Evolutionary conservation across 164 flowering plant genomes (phyloP), one percentile per base, ranked within the genome.

Genomic region (Kingdonia uniflora): DNA sequence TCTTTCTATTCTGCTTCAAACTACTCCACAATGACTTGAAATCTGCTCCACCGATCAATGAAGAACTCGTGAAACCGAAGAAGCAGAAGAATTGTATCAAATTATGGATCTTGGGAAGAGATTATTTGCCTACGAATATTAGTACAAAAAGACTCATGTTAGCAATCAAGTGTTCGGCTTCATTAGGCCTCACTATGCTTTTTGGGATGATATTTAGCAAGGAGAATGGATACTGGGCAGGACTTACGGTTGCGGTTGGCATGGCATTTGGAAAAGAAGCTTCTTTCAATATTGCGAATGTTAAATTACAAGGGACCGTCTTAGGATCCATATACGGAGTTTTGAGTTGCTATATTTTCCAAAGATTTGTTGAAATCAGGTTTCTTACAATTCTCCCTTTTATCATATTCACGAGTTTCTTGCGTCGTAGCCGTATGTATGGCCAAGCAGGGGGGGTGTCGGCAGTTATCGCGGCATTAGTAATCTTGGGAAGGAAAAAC

Each of bases 321-420:
- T 50, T 88, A 14, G 99, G 99, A 14, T 63, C 86, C 0, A 75
- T 85, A 0, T 92, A 85, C 64, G 98, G 94, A 54, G 80, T 85
- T 1, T 2, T 92, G 38, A 77, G 82, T 6, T 85, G 95, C 68
- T 85, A 76, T 56, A 8, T 84, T 3, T 76, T 89, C 26, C 67
- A 72, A 46, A 79, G 56, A 46, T 69, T 65, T 35, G 56, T 68
- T 44, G 58, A 65, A 19, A 19, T 81, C 10, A 75, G 96, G 63
- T 69, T 87, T 64, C 3, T 85, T 0, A 62, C 85, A 10, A 78
- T 92, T 19, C 66, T 92, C 26, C 98, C 98, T 7, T 92, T 95
- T 95, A 72, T 92, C 66, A 51, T 87, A 37, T 73, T 87, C 79
- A 65, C 80, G 14, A 74, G 74, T 46, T 84, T 92, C 52, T 56